phyloP scores from a whole-genome alignment of 2,329 filamentous ascomycete genomes.

The Pyricularia pennisetigena region DNA sequence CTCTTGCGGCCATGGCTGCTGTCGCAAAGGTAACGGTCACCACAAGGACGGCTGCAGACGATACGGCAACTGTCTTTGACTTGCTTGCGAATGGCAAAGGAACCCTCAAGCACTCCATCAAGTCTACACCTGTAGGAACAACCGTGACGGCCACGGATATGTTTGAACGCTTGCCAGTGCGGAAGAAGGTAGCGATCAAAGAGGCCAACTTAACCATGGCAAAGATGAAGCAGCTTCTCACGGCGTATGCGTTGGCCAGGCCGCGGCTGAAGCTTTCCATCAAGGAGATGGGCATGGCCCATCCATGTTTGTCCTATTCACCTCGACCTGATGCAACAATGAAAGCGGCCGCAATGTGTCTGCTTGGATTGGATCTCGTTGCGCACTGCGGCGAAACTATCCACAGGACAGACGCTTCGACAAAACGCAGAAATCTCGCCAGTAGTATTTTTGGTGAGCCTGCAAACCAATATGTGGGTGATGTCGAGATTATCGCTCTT shows the following conservation, averaged over 20 bases:
- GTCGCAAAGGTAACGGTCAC: slow-evolving; percentile 51
- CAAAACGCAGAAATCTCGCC: background rate
- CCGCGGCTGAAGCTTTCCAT: slow-evolving; percentile 52
- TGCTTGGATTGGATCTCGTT: slow-evolving; percentile 40
- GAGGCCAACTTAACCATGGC: slow-evolving; percentile 44
- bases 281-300: slow-evolving; percentile 43
- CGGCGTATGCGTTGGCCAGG: slow-evolving; percentile 56
- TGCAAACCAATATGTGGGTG: background rate
- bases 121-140: slow-evolving; percentile 55
- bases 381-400: slow-evolving; percentile 6
- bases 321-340: slow-evolving; percentile 38
- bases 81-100: slow-evolving; percentile 32
- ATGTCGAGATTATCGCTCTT: slow-evolving; percentile 39
- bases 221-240: slow-evolving; percentile 50
- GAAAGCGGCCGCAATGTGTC: slow-evolving; percentile 50
- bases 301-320: slow-evolving; percentile 51
- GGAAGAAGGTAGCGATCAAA: slow-evolving; percentile 47
- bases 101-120: slow-evolving; percentile 22
- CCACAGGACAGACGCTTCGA: slow-evolving; percentile 4
- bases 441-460: background rate
- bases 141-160: slow-evolving; percentile 52
- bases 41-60: slow-evolving; percentile 53
- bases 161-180: slow-evolving; percentile 52
- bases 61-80: slow-evolving; percentile 41
- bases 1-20: slow-evolving; percentile 55